Evolutionary conservation across 2,329 filamentous ascomycete genomes (phyloP).

Genomic region (Chrysoporthe cubensis): DNA sequence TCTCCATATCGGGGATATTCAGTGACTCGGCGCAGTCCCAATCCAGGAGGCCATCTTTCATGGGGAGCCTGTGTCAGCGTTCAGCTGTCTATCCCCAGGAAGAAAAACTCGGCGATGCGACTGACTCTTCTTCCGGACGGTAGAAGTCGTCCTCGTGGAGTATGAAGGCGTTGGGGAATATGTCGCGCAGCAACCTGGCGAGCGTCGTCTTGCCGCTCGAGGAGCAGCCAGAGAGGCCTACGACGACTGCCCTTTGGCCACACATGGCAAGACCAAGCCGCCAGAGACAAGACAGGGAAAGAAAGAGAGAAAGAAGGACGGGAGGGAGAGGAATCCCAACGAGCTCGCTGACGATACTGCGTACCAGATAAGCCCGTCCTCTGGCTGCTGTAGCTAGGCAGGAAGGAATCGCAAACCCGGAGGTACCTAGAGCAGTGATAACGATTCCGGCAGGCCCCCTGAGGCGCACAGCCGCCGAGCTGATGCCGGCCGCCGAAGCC

Average conservation of each 20-base stretch:
- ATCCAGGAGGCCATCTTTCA: constrained; percentile 69
- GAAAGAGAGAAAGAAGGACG: not conserved
- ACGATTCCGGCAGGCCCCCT: constrained; percentile 9
- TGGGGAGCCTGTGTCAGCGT: constrained; percentile 51
- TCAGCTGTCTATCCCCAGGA: constrained; percentile 12
- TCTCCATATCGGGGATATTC: constrained; percentile 69
- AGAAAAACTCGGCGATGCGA: constrained; percentile 17
- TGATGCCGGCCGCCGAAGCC: constrained; percentile 1
- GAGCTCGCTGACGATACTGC: not conserved
- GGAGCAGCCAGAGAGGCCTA: constrained; percentile 87
- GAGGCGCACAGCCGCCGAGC: not conserved
- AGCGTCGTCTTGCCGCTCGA: constrained; percentile 96
- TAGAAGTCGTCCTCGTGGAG: constrained; percentile 98
- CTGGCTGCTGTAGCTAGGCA: not conserved
- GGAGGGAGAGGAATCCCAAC: too few species aligned
- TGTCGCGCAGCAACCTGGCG: constrained; percentile 78
- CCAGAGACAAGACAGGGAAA: not conserved
- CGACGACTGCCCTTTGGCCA: constrained; percentile 59
- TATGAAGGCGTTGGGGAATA: constrained; percentile 79
- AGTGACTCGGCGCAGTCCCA: constrained; percentile 90
- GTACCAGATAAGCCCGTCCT: not conserved
- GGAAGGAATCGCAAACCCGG: not conserved
- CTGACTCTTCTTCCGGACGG: constrained; percentile 72
- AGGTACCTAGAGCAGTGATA: not conserved
- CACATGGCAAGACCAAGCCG: constrained; percentile 31